A percentile compares a stretch with the other conserved stretches of the same genome.
Conservation (phyloP, 108 stramenopile genomes). For the Nitzschia sp. region DNA sequence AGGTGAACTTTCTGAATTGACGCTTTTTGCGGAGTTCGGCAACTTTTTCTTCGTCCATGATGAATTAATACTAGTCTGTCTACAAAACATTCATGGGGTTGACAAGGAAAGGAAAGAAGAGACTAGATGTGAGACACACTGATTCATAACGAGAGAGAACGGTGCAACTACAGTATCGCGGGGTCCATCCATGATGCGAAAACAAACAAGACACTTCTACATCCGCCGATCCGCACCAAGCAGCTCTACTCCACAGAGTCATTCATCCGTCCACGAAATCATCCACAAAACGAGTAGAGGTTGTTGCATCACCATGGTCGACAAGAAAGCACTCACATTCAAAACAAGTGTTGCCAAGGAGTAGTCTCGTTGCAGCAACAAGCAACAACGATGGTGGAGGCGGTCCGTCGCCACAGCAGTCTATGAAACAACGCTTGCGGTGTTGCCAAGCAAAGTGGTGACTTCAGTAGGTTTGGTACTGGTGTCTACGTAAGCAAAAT, state of each 20-base stretch:
- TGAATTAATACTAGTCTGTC: slow-evolving; percentile 21
- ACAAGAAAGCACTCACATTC: neutral
- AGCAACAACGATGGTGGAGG: neutral
- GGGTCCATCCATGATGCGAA: too few species aligned
- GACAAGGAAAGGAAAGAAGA: neutral
- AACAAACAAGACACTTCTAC: too few species aligned
- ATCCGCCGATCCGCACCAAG: too few species aligned
- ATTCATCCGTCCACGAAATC: neutral
- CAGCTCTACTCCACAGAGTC: neutral
- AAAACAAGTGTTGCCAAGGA: neutral
- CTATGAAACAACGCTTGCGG: neutral
- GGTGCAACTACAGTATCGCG: too few species aligned
- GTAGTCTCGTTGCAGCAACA: neutral
- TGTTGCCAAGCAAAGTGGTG: neutral
- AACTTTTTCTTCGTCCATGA: slow-evolving; percentile 95
- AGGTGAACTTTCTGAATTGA: slow-evolving; percentile 99
- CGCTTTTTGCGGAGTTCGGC: slow-evolving; percentile 99
- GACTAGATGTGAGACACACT: neutral
- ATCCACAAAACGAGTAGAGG: neutral
- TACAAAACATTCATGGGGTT: neutral
- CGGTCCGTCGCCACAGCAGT: neutral
- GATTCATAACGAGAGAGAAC: neutral
- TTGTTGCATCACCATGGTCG: neutral
- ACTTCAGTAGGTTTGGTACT: neutral
- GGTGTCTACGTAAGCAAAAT: neutral